Evolutionary conservation across 345 rosid genomes (phyloP), one percentile per base, ranked within the genome.

Genomic region (Arabis alpina): DNA sequence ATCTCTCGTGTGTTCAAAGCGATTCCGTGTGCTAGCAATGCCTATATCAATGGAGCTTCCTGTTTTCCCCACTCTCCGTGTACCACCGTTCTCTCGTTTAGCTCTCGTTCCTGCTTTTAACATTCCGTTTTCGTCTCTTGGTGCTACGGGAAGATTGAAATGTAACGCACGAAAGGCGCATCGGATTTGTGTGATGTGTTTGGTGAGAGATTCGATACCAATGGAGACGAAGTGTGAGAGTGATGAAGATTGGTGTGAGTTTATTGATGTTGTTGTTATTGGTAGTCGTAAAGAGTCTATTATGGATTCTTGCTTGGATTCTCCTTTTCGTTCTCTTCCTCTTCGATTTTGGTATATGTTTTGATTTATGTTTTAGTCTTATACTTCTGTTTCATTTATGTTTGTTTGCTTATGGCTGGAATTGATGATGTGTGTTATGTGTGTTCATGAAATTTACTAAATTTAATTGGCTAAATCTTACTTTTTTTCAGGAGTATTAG

Each of bases 231-330:
- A 48, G 47, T 55, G 3, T 58, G 43, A 40, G 23, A 58, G 44
- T 49, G 34, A 16, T 48, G 43, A 41, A 30, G 65, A 61, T 28
- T 77, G 53, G 27, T 64, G 61, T 47, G 77, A 74, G 53, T 72
- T 67, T 27, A 79, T 89, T 15, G 90, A 91, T 32, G 93, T 89
- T 60, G 77, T 88, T 78, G 88, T 84, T 66, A 84, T 89, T 50
- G 98, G 98, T 23, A 85, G 98, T 51, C 80, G 91, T 37, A 87
- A 75, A 77, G 98, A 91, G 27, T 83, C 98, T 4, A 76, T 88
- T 36, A 77, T 89, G 23, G 94, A 88, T 76, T 91, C 84, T 50
- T 91, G 96, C 71, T 80, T 80, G 67, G 90, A 83, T 34, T 87
- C 95, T 39, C 88, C 88, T 27, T 81, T 87, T 55, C 81, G 43